phyloP scores from a whole-genome alignment of 148 eudicot species.

The Chenopodium suecicum region DNA sequence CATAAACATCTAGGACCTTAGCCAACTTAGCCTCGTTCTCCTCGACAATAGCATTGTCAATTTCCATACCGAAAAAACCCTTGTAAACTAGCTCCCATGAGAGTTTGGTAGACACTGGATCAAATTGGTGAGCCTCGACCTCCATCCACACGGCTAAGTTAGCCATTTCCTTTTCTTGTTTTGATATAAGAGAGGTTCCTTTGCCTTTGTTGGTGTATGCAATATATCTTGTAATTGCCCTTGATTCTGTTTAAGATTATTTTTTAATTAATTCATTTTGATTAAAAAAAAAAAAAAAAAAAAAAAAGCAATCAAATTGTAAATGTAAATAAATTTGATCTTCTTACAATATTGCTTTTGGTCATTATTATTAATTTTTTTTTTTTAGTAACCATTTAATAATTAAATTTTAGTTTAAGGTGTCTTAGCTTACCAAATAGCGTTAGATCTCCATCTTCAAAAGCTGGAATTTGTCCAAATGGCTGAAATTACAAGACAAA shows the following conservation, averaged over 20 bases:
- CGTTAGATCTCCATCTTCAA: constrained; percentile 62
- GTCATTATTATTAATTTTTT: too few species aligned
- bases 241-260: constrained; percentile 47
- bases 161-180: constrained; percentile 50
- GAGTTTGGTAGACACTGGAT: constrained; percentile 41
- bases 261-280: too few species aligned
- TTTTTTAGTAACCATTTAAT: too few species aligned
- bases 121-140: constrained; percentile 68
- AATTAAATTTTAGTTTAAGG: not conserved
- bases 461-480: constrained; percentile 69
- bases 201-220: constrained; percentile 42
- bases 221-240: constrained; percentile 63
- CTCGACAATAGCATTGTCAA: constrained; percentile 38
- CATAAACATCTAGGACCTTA: constrained; percentile 64
- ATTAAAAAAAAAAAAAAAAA: too few species aligned
- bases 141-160: constrained; percentile 46
- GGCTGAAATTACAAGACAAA: constrained; percentile 39
- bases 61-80: constrained; percentile 31
- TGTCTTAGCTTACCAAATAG: constrained; percentile 40
- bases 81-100: constrained; percentile 45
- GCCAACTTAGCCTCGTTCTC: constrained; percentile 43
- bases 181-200: constrained; percentile 42
- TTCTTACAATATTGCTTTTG: too few species aligned
- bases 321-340: too few species aligned
- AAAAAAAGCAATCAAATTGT: too few species aligned